Percentiles rank a stretch among this genome's conserved stretches.
These are phyloP conservation scores for Zasmidium angulare DNA, from an alignment of 2,329 filamentous ascomycete species.

Conservation along the genomic window DNA sequence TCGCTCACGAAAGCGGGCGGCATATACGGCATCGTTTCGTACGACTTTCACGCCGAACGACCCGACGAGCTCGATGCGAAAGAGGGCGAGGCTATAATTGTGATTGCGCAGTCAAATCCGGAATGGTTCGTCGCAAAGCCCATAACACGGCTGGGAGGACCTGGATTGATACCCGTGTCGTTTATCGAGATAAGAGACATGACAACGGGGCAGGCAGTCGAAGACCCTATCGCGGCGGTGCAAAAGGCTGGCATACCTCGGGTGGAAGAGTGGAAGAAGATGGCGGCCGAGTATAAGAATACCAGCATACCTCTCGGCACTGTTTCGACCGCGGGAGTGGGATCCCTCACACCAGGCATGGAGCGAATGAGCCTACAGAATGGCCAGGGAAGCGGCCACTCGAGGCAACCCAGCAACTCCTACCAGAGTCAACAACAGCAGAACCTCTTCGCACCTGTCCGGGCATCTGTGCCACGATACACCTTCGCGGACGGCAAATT, in stretches of 20 bases:
- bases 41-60: constrained; percentile 91
- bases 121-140: constrained; percentile 99
- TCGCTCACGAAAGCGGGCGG: constrained; percentile 63
- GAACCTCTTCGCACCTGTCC: constrained; percentile 66
- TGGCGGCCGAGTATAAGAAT: constrained; percentile 98
- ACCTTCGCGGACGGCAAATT: constrained; percentile 98
- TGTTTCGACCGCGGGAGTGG: constrained; percentile 62
- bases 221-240: constrained; percentile 81
- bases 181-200: constrained; percentile 97
- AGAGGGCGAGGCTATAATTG: constrained; percentile 93
- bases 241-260: constrained; percentile 84
- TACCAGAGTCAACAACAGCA: constrained; percentile 47
- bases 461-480: constrained; percentile 85
- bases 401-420: constrained; percentile 31
- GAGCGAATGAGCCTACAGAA: constrained; percentile 75
- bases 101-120: constrained; percentile 96
- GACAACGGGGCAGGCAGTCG: constrained; percentile 77
- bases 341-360: constrained; percentile 54
- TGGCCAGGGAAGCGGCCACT: constrained; percentile 35
- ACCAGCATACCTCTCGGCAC: constrained; percentile 93
- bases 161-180: constrained; percentile 91
- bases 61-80: constrained; percentile 97
- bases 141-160: constrained; percentile 94
- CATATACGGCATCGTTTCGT: constrained; percentile 94
- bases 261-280: constrained; percentile 99